Evolutionary conservation across 495 filamentous ascomycete genomes (phyloP), one percentile per base, ranked within the genome.

Genomic region (Tuber melanosporum): DNA sequence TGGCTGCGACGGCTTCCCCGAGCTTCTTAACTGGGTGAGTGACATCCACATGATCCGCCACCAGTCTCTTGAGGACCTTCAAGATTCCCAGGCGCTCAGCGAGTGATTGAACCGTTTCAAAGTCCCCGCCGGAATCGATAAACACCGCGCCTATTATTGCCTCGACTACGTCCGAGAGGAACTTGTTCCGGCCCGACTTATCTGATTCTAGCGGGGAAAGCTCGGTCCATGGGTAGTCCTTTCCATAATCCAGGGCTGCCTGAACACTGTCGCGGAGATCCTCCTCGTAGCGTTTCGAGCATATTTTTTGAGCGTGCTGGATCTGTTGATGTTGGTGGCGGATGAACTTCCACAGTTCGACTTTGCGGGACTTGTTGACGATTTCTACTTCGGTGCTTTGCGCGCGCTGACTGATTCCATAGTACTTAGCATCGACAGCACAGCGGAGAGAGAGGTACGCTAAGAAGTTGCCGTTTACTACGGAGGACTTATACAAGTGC

Each of bases 131-230:
- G 0, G 90, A 92, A 82, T 98, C 95, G 72, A 97, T 86, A 85
- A 91, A 99, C 0, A 97, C 89, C 0, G 95, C 95, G 0, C 93
- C 95, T 1, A 98, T 84, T 1, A 95, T 77, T 72, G 87, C 89
- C 86, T 99, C 95, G 57, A 97, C 86, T 15, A 97, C 85, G 82
- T 99, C 95, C 0, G 92, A 95, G 85, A 92, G 91, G 86, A 93
- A 92, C 79, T 98, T 98, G 20, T 73, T 73, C 14, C 57, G 57
- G 32, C 57, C 57, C 32, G 57, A 66, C 26, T 66, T 66, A 41
- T 89, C 90, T 1, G 91, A 86, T 45, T 89, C 86, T 1, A 97
- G 87, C 0, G 87, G 85, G 0, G 89, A 84, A 32, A 99, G 89
- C 0, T 87, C 81, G 2, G 88, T 85, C 95, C 95, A 99, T 0